Conservation (phyloP, 192 early-diverging fungal species). For the Entrophospora sp. region DNA sequence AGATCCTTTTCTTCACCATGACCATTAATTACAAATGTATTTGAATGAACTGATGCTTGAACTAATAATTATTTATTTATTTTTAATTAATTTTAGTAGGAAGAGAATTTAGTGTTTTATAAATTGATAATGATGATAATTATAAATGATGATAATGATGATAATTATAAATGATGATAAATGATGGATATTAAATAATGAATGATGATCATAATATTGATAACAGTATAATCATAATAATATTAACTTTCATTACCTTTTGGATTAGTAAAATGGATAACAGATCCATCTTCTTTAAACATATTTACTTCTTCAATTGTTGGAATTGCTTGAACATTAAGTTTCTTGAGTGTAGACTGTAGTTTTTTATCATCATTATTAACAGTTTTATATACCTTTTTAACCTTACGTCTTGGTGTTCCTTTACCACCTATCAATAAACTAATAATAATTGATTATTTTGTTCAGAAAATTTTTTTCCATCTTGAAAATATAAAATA, state of each 20-base stretch:
- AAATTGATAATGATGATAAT: not conserved
- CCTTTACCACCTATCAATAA: constrained; percentile 53
- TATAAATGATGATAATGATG: not conserved
- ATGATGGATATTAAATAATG: too few relatives aligned
- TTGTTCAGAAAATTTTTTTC: not conserved
- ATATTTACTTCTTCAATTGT: constrained; percentile 98
- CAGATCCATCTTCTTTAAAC: constrained; percentile 89
- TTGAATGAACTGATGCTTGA: constrained; percentile 51
- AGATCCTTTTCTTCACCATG: constrained; percentile 72
- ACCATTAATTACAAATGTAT: constrained; percentile 95
- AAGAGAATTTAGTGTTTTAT: too few relatives aligned
- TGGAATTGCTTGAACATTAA: constrained; percentile 76
- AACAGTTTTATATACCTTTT: constrained; percentile 48
- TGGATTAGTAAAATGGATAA: constrained; percentile 84
- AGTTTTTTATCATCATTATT: constrained; percentile 94
- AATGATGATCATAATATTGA: too few relatives aligned
- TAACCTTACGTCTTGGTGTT: constrained; percentile 93
- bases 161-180: not conserved
- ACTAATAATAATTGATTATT: not conserved
- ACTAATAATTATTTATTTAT: too few relatives aligned
- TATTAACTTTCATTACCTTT: too few relatives aligned
- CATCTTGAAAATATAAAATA: not conserved
- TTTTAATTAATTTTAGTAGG: too few relatives aligned
- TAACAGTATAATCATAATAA: too few relatives aligned
- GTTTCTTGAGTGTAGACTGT: constrained; percentile 80